Base-by-base conservation (phyloP, 495 filamentous ascomycete species). In the Aspergillus kassunensis region DNA sequence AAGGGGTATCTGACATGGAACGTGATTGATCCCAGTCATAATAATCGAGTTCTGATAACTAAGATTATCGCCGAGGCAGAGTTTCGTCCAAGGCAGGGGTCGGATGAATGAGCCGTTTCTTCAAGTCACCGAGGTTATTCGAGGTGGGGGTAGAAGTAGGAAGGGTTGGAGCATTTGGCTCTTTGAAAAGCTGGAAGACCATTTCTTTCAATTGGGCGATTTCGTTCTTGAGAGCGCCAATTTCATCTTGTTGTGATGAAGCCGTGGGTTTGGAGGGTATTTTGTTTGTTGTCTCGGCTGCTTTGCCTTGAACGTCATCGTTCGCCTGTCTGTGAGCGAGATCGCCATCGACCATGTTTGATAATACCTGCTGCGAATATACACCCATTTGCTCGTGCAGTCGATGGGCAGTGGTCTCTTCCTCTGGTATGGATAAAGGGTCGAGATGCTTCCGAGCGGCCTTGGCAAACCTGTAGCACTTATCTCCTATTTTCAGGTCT, bases 391-490 rank as follows among this genome's bases (percentile, higher is more conserved):
- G 37, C 16, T 57, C 59, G n/a, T 58, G 53, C 44, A 59, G 58
- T 29, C 49, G 42, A n/a, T 41, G 54, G 7, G 57, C 19, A 42
- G 49, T 40, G 20, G 27, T 39, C 12, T 58, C 39, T 23, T 51
- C 54, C 35, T 54, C 54, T 8, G 60, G 41, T n/a, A 52, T 19
- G 21, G 63, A 49, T 5, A 65, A 54, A 20, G 51, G 20, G 31
- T 60, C 60, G 19, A 74, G 39, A 16, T 63, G 54, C 10, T 67
- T 59, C 15, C 58, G 57, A 35, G 67, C 56, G 2, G 55, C 50
- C 43, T 59, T 58, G 29, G 57, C 66, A 53, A 73, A 76, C 19
- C 57, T 50, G 21, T 63, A 62, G 45, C 60, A 75, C 54, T 69
- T 75, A 36, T 75, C 69, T 58, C 58, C 70, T 10, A 59, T 41